phyloP scores from a whole-genome alignment of 73 alveolate genomes.

The Breviolum minutum region DNA sequence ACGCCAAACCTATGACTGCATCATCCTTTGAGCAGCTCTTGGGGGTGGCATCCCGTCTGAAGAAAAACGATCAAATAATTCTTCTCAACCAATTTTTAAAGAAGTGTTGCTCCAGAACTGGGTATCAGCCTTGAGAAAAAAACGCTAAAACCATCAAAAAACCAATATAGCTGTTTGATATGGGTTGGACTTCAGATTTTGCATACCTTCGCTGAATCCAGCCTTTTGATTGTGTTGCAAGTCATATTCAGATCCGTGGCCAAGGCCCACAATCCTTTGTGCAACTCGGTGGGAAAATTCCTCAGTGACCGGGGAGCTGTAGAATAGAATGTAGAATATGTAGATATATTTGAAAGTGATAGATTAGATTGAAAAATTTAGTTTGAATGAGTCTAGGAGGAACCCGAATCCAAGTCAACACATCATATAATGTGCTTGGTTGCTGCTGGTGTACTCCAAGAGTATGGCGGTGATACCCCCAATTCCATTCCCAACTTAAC shows the following conservation, averaged over 20 bases:
- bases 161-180: no score
- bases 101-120: no score
- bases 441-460: no score
- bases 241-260: neutral
- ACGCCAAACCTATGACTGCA: neutral
- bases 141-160: no score
- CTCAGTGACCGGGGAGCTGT: no score
- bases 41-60: neutral
- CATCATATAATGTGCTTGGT: no score
- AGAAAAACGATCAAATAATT: no score
- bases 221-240: neutral
- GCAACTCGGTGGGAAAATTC: neutral
- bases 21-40: neutral
- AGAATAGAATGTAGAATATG: neutral
- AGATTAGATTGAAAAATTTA: no score
- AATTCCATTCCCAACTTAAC: no score
- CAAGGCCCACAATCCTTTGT: slow-evolving; percentile 15
- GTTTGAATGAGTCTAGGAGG: neutral
- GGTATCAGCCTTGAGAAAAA: no score
- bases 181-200: neutral
- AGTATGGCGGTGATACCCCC: no score
- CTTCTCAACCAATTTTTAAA: no score
- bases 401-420: neutral
- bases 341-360: neutral
- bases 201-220: neutral